Evolutionary conservation across 441 rosid genomes (phyloP), one percentile per base, ranked within the genome.

Genomic region (Gossypium davidsonii): DNA sequence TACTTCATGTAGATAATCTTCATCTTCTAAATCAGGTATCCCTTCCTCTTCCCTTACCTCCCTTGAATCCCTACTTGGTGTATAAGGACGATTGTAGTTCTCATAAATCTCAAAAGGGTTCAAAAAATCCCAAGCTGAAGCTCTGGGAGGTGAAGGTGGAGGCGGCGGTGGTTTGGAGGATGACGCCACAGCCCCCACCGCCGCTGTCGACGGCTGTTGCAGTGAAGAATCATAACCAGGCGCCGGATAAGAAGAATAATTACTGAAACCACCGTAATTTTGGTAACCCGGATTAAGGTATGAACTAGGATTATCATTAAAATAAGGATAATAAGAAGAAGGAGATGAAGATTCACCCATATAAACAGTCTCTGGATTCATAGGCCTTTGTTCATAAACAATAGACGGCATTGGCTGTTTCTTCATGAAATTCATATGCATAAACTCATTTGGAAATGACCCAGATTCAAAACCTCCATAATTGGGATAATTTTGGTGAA

Each of bases 11-110:
- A 80, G 90, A 20, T 73, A 82, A 60, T 85, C 84, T 59, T 88
- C 97, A 11, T 93, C 95, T 79, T 95, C 99, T 81, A 95, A 84
- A 73, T 95, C 99, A 72, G 99, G 99, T 9, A 95, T 91, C 28
- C 96, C 98, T 77, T 93, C 98, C 80, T 86, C 97, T 23, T 95
- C 97, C 67, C 99, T 89, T 60, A 91, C 68, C 63, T 95, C 99
- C 81, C 84, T 90, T 0, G 86, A 95, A 67, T 93, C 82, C 81
- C 92, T 73, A 73, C 85, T 85, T 23, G 94, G 91, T 17, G 90
- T 79, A 49, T 86, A 83, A 14, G 81, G 39, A 6, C 79, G 83
- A 65, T 86, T 81, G 59, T 57, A 79, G 74, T 76, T 83, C 3
- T 86, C 93, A 69, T 76, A 66, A 39, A 51, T 63, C 46, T 82